Evolutionary conservation across 1,284 basidiomycete species (phyloP).

Genomic region (Microbotryum violaceum): DNA sequence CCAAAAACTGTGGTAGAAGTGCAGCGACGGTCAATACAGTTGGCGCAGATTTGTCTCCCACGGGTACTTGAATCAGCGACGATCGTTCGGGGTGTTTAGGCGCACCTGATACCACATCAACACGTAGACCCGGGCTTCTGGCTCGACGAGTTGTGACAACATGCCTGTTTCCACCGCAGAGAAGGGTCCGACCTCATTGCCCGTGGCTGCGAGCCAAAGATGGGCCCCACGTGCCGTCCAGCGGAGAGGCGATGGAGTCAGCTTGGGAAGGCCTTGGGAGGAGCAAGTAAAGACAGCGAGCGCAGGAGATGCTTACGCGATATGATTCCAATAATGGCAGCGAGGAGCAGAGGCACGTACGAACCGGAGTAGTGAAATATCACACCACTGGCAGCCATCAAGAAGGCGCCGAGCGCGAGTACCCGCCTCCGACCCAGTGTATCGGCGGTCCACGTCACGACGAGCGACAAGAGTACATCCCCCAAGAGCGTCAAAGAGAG

Average conservation of each 20-base stretch:
- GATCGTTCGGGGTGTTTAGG: too few species aligned
- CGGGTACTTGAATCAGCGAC: background rate
- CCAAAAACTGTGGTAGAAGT: constrained; percentile 15
- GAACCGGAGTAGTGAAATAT: constrained; percentile 10
- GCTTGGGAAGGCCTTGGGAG: background rate
- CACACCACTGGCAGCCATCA: constrained; percentile 22
- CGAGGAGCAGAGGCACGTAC: constrained; percentile 15
- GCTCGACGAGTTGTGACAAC: constrained; percentile 17
- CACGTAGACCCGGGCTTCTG: constrained; percentile 19
- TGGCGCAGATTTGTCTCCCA: background rate
- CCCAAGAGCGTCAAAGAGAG: constrained; percentile 24
- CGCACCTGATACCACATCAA: constrained; percentile 9
- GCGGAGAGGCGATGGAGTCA: background rate
- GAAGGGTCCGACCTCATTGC: constrained; percentile 28
- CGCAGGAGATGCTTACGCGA: background rate
- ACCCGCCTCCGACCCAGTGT: constrained; percentile 16
- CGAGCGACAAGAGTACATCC: constrained; percentile 22
- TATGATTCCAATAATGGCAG: constrained; percentile 28
- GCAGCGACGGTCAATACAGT: background rate
- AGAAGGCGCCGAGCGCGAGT: constrained; percentile 12
- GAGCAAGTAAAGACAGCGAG: background rate
- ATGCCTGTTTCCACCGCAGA: constrained; percentile 19
- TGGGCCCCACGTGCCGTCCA: background rate
- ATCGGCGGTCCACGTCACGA: constrained; percentile 27
- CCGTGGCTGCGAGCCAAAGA: constrained; percentile 4